These are phyloP conservation scores for Globisporangium emineosum DNA, from an alignment of 352 stramenopile species.

Conservation along the genomic window DNA sequence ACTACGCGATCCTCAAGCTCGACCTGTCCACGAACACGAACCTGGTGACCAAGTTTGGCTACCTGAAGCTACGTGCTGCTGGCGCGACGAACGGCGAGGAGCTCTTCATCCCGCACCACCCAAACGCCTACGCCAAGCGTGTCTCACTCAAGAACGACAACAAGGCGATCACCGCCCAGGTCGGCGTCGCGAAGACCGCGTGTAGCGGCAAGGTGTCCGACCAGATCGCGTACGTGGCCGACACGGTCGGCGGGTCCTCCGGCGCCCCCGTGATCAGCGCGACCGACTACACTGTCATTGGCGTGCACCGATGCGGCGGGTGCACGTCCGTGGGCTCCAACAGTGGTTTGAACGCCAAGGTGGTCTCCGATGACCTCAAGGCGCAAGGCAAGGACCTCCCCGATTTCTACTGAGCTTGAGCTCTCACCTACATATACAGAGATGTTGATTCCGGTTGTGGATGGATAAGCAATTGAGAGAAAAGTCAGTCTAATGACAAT, in stretches of 20 bases:
- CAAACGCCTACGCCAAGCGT: slow-evolving; percentile 22
- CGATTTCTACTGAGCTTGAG: slow-evolving; percentile 17
- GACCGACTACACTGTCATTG: slow-evolving; percentile 10
- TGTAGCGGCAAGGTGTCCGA: slow-evolving; percentile 15
- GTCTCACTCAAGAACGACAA: slow-evolving; percentile 12
- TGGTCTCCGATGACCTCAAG: slow-evolving; percentile 13
- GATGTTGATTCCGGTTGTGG: not conserved
- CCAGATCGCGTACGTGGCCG: slow-evolving; percentile 25
- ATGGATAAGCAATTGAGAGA: not conserved
- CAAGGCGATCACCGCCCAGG: slow-evolving; percentile 14
- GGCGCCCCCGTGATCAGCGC: slow-evolving; percentile 25
- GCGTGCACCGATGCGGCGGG: slow-evolving; percentile 17
- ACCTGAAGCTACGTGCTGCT: slow-evolving; percentile 15
- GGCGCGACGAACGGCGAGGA: slow-evolving; percentile 15
- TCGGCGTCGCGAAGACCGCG: slow-evolving; percentile 7
- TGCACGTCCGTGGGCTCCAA: slow-evolving; percentile 14
- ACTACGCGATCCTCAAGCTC: slow-evolving; percentile 31
- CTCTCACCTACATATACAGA: not conserved
- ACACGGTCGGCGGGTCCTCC: slow-evolving; percentile 19
- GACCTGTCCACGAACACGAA: slow-evolving; percentile 8
- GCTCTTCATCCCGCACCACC: slow-evolving; percentile 28
- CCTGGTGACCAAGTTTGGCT: slow-evolving; percentile 22
- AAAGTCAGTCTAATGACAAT: not conserved
- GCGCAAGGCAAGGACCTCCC: slow-evolving; percentile 13
- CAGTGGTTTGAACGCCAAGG: slow-evolving; percentile 21